Base-by-base conservation (phyloP, 1,139 yeast genomes). In the Nadsonia commutata region DNA sequence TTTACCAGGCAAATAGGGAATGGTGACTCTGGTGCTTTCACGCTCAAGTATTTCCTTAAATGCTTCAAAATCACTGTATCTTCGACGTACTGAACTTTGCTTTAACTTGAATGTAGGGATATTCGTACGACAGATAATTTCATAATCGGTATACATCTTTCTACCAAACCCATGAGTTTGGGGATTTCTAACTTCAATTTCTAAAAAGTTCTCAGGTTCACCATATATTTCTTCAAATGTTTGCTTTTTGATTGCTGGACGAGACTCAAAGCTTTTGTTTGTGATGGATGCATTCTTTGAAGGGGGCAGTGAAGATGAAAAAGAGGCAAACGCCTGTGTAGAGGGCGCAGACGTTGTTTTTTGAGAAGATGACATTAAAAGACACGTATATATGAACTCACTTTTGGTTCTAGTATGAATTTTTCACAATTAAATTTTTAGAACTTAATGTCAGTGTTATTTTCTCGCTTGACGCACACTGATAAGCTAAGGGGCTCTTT, bases 151-250 rank as follows among this genome's bases (percentile, higher is more conserved):
- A 60, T 70, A 90, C 70, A 78, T 73, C 39, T 76, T 74, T 39
- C 76, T 63, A 2, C 83, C 84, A 47, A 62, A 59, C 1, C 84
- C 84, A 55, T 82, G 94, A 0, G 96, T 86, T 50, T 76, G 75
- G 6, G 94, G 94, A 58, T 79, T 79, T 42, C 73, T 66, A 45
- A 80, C 76, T 60, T 88, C 97, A 37, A 93, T 79, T 62, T 90
- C 98, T 40, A 90, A 70, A 56, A 86, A 85, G 63, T 86, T 85
- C 61, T 90, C 98, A 0, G 97, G 97, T 52, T 83, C 95, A 1
- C 94, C 95, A 56, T 90, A 90, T 40, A 83, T 72, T 55, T 85
- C 95, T 51, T 76, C 83, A 59, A 78, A 79, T 8, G 85, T 72
- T 58, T 82, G 94, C 49, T 68, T 72, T 51, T 72, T 74, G 51